phyloP scores from a whole-genome alignment of 257 asterid species.

The Gentiana straminea region DNA sequence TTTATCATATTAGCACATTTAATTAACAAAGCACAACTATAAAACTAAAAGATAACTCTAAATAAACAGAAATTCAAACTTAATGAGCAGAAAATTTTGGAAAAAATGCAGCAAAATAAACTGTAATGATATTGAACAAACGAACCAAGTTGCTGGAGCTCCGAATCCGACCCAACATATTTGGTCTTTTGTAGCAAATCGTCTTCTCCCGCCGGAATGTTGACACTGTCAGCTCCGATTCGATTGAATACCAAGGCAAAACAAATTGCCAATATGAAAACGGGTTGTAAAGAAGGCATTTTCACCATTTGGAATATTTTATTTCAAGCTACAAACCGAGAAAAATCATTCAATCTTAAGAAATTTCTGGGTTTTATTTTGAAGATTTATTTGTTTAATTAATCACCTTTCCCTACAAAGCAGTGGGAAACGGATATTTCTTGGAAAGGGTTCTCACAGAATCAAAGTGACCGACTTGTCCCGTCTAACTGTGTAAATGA shows the following conservation, averaged over 20 bases:
- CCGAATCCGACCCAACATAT: constrained; percentile 42
- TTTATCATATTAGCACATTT: no score
- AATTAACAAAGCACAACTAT: background rate
- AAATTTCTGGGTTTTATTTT: no score
- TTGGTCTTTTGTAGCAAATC: constrained; percentile 18
- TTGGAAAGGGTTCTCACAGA: no score
- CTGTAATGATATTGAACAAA: constrained; percentile 3
- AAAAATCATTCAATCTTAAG: no score
- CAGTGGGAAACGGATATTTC: no score
- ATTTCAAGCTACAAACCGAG: no score
- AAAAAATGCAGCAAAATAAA: background rate
- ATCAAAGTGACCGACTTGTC: no score
- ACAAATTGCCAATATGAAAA: background rate
- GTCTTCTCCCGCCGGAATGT: constrained; percentile 25
- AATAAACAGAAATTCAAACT: constrained; percentile 1
- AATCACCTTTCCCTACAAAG: no score
- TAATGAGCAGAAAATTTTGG: background rate
- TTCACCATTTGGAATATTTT: no score
- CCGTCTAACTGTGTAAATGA: no score
- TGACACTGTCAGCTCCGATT: constrained; percentile 24
- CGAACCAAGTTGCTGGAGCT: constrained; percentile 65
- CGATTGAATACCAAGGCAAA: constrained; percentile 13
- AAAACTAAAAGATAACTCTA: background rate
- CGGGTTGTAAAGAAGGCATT: constrained; percentile 7
- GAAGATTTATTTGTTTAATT: no score